Conservation (phyloP, 441 rosid genomes). For the Pelargonium fulgidum region DNA sequence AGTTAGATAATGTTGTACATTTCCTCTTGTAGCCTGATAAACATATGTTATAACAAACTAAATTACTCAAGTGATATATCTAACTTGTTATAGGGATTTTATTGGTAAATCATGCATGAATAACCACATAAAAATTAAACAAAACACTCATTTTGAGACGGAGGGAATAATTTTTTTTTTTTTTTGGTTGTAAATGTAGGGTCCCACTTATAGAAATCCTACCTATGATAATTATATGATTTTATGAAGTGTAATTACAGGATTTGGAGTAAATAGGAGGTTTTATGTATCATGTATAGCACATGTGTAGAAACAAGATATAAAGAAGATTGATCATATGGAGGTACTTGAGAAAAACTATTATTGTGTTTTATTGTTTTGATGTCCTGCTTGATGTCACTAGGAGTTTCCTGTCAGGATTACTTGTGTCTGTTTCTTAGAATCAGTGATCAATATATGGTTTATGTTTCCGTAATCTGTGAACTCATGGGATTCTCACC, state of each 20-base stretch:
- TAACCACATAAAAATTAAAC: too few species aligned
- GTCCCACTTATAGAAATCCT: not conserved
- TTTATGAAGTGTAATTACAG: not conserved
- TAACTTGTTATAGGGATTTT: too few species aligned
- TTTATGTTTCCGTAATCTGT: not conserved
- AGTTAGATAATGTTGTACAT: not conserved
- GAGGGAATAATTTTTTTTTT: too few species aligned
- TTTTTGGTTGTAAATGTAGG: not conserved
- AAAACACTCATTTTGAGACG: too few species aligned
- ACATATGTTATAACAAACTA: too few species aligned
- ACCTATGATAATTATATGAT: not conserved
- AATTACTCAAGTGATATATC: too few species aligned
- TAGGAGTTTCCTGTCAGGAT: not conserved
- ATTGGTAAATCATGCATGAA: too few species aligned
- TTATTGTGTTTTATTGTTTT: not conserved
- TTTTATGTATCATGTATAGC: not conserved
- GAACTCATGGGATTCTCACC: not conserved
- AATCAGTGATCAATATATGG: not conserved
- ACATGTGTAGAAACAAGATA: not conserved
- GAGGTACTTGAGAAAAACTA: not conserved
- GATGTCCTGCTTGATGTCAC: not conserved
- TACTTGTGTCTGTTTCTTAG: not conserved
- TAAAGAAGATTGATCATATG: not conserved
- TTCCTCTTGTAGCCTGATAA: too few species aligned
- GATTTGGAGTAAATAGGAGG: not conserved